phyloP scores from a whole-genome alignment of 192 early-diverging fungal genomes.

The Backusella mclennaniae region DNA sequence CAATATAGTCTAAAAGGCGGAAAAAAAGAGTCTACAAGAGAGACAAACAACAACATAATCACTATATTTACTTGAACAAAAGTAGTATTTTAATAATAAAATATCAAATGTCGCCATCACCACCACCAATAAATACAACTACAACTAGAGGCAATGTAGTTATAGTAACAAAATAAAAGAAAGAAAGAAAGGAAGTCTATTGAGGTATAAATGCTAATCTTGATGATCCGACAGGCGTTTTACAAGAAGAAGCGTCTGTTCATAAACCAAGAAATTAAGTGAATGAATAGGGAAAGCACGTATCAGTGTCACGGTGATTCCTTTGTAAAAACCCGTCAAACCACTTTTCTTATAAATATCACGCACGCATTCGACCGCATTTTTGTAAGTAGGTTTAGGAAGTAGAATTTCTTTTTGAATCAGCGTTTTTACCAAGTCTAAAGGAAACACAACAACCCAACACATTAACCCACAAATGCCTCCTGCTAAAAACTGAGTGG shows the following conservation, averaged over 20 bases:
- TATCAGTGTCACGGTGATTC: slow-evolving; percentile 71
- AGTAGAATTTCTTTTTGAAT: slow-evolving; percentile 69
- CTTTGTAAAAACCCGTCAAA: slow-evolving; percentile 64
- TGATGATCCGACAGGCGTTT: neutral
- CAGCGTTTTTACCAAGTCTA: slow-evolving; percentile 71
- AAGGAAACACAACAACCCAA: slow-evolving; percentile 75
- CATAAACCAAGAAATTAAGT: slow-evolving; percentile 78
- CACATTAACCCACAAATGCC: slow-evolving; percentile 75
- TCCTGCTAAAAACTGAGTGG: slow-evolving; percentile 73
- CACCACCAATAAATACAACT: neutral
- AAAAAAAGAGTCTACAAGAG: too few species aligned
- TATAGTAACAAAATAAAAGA: neutral
- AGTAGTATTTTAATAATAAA: too few species aligned
- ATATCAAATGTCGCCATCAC: neutral
- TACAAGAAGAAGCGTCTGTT: slow-evolving; percentile 45
- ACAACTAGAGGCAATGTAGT: neutral
- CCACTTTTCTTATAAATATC: slow-evolving; percentile 56
- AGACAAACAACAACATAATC: too few species aligned
- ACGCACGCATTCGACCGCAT: slow-evolving; percentile 43
- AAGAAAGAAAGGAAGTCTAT: neutral
- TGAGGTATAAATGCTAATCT: slow-evolving; percentile 4
- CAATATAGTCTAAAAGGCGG: too few species aligned
- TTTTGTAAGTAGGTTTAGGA: slow-evolving; percentile 44
- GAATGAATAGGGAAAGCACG: slow-evolving; percentile 79
- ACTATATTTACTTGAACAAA: neutral